Evolutionary conservation across 495 filamentous ascomycete species (phyloP).

Genomic region (Xylaria sp.): DNA sequence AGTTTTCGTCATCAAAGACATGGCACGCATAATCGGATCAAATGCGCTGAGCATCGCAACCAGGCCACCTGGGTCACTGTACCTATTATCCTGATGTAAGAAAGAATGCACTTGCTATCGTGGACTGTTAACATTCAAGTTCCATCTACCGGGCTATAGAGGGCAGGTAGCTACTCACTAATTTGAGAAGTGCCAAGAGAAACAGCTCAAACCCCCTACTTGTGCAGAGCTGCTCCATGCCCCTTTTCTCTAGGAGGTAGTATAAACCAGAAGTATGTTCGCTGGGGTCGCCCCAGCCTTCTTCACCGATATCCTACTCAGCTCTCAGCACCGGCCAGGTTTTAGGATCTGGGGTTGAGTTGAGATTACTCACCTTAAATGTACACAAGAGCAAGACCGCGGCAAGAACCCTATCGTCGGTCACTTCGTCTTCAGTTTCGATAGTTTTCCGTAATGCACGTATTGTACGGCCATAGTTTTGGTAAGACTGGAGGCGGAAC

Average conservation of each 20-base stretch:
- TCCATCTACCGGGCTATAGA: not conserved
- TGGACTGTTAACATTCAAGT: not conserved
- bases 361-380: conserved; percentile 19
- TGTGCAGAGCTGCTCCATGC: conserved; percentile 28
- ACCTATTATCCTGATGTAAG: conserved; percentile 27
- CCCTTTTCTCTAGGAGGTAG: conserved; percentile 30
- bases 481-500: conserved; percentile 34
- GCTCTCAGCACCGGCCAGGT: not conserved
- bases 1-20: conserved; percentile 32
- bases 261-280: conserved; percentile 28
- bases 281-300: conserved; percentile 22
- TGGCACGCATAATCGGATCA: conserved; percentile 28
- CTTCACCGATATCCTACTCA: conserved; percentile 28
- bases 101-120: conserved; percentile 29
- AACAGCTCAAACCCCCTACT: conserved; percentile 27
- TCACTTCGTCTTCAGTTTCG: conserved; percentile 27
- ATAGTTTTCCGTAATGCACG: conserved; percentile 28
- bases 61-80: conserved; percentile 29
- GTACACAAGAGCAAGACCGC: conserved; percentile 28
- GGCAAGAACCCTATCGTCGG: conserved; percentile 33
- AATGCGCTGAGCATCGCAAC: conserved; percentile 1
- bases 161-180: conserved; percentile 16
- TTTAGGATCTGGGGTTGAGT: not conserved
- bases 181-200: conserved; percentile 23
- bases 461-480: conserved; percentile 30